phyloP scores from a whole-genome alignment of 2,329 filamentous ascomycete genomes.

The Hymenoscyphus fraxineus region DNA sequence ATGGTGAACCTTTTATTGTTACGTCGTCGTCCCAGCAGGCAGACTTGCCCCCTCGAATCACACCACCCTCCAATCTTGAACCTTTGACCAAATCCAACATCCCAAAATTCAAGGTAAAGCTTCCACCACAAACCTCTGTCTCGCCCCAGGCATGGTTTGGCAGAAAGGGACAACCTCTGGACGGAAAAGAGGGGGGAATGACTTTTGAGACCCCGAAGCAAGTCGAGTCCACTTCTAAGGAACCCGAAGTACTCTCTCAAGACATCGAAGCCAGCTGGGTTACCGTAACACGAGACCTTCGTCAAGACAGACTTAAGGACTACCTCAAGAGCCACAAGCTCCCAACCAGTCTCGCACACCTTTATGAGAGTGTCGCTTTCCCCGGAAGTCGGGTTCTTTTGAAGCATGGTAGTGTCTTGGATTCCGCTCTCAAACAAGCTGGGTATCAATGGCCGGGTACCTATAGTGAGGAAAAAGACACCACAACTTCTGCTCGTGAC shows the following conservation, averaged over 20 bases:
- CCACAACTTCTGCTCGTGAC: not conserved
- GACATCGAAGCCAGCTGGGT: not conserved
- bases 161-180: not conserved
- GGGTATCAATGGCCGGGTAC: not conserved
- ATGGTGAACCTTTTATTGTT: too few relatives aligned
- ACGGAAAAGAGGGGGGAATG: not conserved
- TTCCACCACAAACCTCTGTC: not conserved
- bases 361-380: not conserved
- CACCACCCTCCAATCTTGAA: not conserved
- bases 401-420: not conserved
- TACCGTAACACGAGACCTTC: not conserved
- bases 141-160: not conserved
- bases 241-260: too few relatives aligned
- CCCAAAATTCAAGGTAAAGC: not conserved
- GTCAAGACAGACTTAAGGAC: not conserved
- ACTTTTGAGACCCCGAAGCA: not conserved
- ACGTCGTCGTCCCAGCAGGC: too few relatives aligned
- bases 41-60: too few relatives aligned
- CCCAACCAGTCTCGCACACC: not conserved
- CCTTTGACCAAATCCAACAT: not conserved
- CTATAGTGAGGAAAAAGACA: not conserved
- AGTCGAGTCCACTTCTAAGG: not conserved
- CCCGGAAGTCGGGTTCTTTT: not conserved
- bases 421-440: not conserved
- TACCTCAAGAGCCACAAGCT: not conserved